Base-by-base conservation (phyloP, 2,329 filamentous ascomycete genomes). In the Ascochyta koolunga region DNA sequence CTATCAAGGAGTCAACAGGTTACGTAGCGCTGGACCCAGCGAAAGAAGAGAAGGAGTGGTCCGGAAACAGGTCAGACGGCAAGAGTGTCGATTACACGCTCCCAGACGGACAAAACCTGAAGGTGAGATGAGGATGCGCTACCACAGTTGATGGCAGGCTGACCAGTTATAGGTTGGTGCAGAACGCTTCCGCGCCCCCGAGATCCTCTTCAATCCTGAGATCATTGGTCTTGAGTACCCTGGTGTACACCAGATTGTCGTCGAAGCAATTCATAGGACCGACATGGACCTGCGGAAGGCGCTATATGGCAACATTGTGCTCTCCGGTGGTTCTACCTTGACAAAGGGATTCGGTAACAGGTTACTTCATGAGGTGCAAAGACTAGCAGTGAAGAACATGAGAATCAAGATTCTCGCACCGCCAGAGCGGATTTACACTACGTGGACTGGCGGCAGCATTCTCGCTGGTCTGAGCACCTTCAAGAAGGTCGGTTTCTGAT, bases 371-470 rank as follows among this genome's bases (percentile, higher is more conserved):
- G 95, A 99, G 79, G 89, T 98, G 63, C 95, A 97, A 79, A 84
- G 89, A 73, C 80, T 98, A 68, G 95, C 95, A 10, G 92, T 98
- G 66, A 97, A 97, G 82, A 95, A 99, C 75, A 99, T 97, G 93
- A 87, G 93, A 70, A 98, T 99, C 80, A 96, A 97, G 83, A 99
- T 99, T 72, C 96, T 96, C 79, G 95, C 95, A 48, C 95, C 95
- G 50, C 93, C 95, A 5, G 95, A 99, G 82, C 85, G 95, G 64
- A 96, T 98, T 78, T 99, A 98, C 80, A 97, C 92, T 59, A 99
- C 95, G 27, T 99, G 95, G 95, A 98, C 98, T 66, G 95, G 95
- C 61, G 95, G 95, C 50, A 97, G 95, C 76, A 99, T 99, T 78
- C 81, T 99, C 63, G 95, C 95, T 29, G 93, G 95, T 6, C 79